These are phyloP conservation scores for Pythium plurisporium DNA, from an alignment of 352 stramenopile genomes.

Conservation along the genomic window DNA sequence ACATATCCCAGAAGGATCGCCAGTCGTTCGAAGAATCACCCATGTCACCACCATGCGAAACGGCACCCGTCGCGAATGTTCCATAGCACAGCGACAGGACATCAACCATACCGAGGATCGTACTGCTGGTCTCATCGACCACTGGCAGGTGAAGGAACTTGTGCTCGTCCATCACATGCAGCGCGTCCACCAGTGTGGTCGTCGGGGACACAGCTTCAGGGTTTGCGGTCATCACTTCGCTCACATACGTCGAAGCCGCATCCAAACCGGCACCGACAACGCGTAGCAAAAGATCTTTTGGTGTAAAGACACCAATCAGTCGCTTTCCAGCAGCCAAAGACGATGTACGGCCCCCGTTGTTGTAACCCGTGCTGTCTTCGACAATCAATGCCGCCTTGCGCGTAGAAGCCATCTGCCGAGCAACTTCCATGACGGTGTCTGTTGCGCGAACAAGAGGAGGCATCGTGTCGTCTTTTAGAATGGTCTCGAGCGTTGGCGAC, in stretches of 20 bases:
- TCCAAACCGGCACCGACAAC: conserved; percentile 92
- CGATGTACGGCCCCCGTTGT: conserved; percentile 18
- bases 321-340: conserved; percentile 50
- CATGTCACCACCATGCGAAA: conserved; percentile 32
- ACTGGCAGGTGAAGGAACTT: conserved; percentile 97
- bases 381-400: conserved; percentile 82
- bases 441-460: conserved; percentile 70
- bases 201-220: conserved; percentile 91
- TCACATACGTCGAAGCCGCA: conserved; percentile 86
- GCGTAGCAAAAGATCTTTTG: conserved; percentile 96
- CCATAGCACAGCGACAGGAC: conserved; percentile 87
- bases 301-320: conserved; percentile 96
- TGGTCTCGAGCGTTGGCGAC: conserved; percentile 76
- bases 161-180: conserved; percentile 98
- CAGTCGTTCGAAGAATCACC: conserved; percentile 68
- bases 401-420: conserved; percentile 78
- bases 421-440: conserved; percentile 83
- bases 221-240: conserved; percentile 95
- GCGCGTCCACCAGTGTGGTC: conserved; percentile 93
- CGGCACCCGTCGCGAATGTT: conserved; percentile 69
- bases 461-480: conserved; percentile 72
- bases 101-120: conserved; percentile 83
- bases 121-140: conserved; percentile 73
- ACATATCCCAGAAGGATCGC: conserved; percentile 88
- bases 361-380: conserved; percentile 38